Base-by-base conservation (phyloP, 2,329 filamentous ascomycete species). In the Alternaria brassicicola region DNA sequence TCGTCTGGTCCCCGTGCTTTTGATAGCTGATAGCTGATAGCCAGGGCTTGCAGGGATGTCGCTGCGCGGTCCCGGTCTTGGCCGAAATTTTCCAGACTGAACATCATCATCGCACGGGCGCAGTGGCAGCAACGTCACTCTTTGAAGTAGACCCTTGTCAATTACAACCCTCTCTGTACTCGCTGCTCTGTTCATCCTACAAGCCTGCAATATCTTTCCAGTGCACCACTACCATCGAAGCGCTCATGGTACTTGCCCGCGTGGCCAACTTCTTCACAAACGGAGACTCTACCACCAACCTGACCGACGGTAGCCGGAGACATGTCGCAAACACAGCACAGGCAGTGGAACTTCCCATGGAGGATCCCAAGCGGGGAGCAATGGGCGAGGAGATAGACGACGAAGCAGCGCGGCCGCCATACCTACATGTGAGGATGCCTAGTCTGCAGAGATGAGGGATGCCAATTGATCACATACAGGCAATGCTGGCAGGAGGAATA, bases 401-500 rank as follows among this genome's bases (percentile, higher is more conserved):
- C 28, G 80, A 81, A 60, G 77, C 78, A 41, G 78, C 76, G 52
- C 76, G 81, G 39, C 80, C 81, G 52, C 80, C 81, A 2, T 83
- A 82, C 61, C 63, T 81, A 26, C 81, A 83, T 75, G 81, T 80
- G 72, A 74, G 72, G 55, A 57, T 57, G 58, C 59, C 58, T 55
- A 35, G 38, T 36, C 30, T 21, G 25, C 28, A 26, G 19, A 25
- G 19, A 46, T 42, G 31, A 61, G 54, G 52, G 61, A 57, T 54
- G 35, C 47, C 55, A 56, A 61, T 72, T 74, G 71, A 74, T 66
- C 35, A 57, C 19, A 50, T 59, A 60, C 65, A 97, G 92, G 89
- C 91, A 76, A 99, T 98, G 93, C 84, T 99, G 72, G 95, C 95
- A 31, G 95, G 95, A 73, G 95, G 94, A 59, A 83, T 96, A 52